These are phyloP conservation scores for Aspergillus wentii DNA, from an alignment of 495 filamentous ascomycete genomes.

Conservation along the genomic window DNA sequence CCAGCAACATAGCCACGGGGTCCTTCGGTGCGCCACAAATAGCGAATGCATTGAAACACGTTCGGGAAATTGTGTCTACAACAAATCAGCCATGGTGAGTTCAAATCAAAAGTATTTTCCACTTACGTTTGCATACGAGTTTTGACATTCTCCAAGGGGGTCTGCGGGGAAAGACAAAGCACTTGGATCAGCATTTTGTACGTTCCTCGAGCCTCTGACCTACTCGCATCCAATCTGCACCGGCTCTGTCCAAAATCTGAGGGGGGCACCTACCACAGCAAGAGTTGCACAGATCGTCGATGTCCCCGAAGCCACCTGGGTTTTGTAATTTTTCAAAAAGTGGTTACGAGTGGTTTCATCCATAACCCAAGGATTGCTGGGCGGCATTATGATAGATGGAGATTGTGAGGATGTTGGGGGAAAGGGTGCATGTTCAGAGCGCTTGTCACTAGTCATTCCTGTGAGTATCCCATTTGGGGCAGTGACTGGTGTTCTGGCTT, in stretches of 20 bases:
- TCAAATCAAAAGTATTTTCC: not conserved
- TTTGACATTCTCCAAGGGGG: constrained; percentile 45
- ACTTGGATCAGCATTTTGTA: too few relatives aligned
- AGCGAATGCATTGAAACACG: constrained; percentile 35
- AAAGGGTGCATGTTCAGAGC: constrained; percentile 40
- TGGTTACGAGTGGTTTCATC: constrained; percentile 35
- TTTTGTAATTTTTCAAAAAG: constrained; percentile 42
- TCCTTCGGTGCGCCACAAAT: constrained; percentile 43
- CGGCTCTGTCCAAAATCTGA: not conserved
- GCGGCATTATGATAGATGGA: constrained; percentile 29
- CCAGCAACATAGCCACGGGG: constrained; percentile 44
- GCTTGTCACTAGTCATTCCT: constrained; percentile 42
- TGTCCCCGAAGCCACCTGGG: constrained; percentile 40
- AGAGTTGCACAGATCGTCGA: constrained; percentile 42
- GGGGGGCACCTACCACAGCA: constrained; percentile 33
- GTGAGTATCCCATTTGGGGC: constrained; percentile 29
- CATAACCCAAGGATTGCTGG: constrained; percentile 32
- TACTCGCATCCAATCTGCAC: not conserved
- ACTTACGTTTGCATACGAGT: constrained; percentile 49
- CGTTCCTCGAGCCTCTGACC: too few relatives aligned
- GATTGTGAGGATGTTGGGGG: constrained; percentile 21
- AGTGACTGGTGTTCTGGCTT: constrained; percentile 6
- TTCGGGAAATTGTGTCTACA: constrained; percentile 40
- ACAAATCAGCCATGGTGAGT: constrained; percentile 4
- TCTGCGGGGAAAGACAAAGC: constrained; percentile 19